Evolutionary conservation across 345 rosid species (phyloP), one percentile per base, ranked within the genome.

Genomic region (Bretschneidera sinensis): DNA sequence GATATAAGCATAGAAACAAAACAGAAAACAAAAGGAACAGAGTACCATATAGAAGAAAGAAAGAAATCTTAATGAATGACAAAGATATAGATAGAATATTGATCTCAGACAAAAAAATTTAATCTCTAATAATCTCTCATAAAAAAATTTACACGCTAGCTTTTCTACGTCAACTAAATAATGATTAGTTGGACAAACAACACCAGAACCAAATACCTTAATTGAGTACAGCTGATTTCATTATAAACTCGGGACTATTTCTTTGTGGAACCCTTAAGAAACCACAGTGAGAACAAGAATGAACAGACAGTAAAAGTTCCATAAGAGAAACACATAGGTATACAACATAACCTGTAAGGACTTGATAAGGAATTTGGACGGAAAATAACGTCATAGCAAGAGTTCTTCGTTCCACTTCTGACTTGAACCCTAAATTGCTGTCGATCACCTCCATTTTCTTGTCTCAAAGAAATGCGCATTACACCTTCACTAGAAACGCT

Each of bases 361-460:
- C 96, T 82, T 55, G 91, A 87, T 51, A 72, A 70, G 31, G 92
- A 81, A 79, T 87, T 77, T 17, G 86, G 91, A 69, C 96, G 90
- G 78, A 94, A 82, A 68, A 94, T 74, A 66, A 94, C 95, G 86
- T 94, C 99, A 34, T 79, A 86, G 61, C 84, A 90, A 22, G 99
- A 94, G 72, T 73, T 78, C 72, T 88, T 90, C 58, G 97, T 76
- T 67, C 97, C 99, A 69, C 90, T 85, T 80, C 99, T 75, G 66
- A 94, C 92, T 74, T 83, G 87, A 62, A 87, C 82, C 76, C 89
- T 84, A 20, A 90, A 57, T 55, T 80, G 92, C 74, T 80, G 68
- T 57, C 70, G 77, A 71, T 73, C 80, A 17, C 60, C 65, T 24
- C 91, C 92, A 50, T 65, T 63, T 34, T 82, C 85, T 48, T 71